phyloP scores from a whole-genome alignment of 2,329 filamentous ascomycete species.

The Stachybotrys echinatus region DNA sequence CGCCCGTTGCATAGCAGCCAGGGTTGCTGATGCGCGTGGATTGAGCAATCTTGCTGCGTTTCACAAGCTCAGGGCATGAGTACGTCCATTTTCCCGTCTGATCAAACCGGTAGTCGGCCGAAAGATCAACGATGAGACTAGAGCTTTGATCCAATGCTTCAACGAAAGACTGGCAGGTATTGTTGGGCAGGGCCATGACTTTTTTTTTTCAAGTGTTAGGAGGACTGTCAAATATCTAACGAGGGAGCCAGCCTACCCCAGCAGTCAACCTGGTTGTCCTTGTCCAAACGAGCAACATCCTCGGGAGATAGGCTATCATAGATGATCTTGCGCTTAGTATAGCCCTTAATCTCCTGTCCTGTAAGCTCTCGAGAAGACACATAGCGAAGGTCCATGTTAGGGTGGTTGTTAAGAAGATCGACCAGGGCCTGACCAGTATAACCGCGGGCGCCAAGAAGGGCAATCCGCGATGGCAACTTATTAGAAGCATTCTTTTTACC shows the following conservation, averaged over 20 bases:
- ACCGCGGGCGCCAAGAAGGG: conserved; percentile 84
- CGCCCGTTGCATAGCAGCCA: conserved; percentile 90
- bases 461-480: conserved; percentile 70
- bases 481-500: conserved; percentile 86
- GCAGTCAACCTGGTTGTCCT: not conserved
- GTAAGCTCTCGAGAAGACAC: conserved; percentile 91
- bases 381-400: conserved; percentile 81
- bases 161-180: conserved; percentile 89
- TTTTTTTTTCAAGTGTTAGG: too few relatives aligned
- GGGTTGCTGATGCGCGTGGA: conserved; percentile 85
- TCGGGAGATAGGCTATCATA: conserved; percentile 89
- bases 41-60: conserved; percentile 69
- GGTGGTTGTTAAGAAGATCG: conserved; percentile 79
- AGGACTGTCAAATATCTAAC: not conserved
- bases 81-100: conserved; percentile 65
- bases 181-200: conserved; percentile 65
- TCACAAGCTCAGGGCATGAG: conserved; percentile 79
- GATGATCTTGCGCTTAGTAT: conserved; percentile 83
- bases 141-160: conserved; percentile 69
- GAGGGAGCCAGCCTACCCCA: too few relatives aligned
- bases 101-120: conserved; percentile 94
- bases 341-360: conserved; percentile 82
- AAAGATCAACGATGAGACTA: conserved; percentile 85
- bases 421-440: conserved; percentile 93
- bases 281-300: conserved; percentile 49